Base-by-base conservation (phyloP, 2,329 filamentous ascomycete genomes). In the Cordyceps militaris region DNA sequence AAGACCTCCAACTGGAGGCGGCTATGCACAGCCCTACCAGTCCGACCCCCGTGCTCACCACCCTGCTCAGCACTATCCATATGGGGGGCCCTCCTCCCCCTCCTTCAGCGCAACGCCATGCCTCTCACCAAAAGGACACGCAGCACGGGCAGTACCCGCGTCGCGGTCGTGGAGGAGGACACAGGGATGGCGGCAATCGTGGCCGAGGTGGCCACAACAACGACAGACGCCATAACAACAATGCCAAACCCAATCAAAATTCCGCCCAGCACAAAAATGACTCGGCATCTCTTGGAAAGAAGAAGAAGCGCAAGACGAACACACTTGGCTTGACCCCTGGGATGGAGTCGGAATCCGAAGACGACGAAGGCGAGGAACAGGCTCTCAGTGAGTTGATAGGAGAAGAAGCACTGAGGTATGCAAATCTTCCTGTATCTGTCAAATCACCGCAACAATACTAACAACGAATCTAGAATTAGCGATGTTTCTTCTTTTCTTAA, bases 401-500 rank as follows among this genome's bases (percentile, higher is more conserved):
- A 55, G 70, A 75, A 52, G 81, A 84, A 65, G 76, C 76, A 53
- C 74, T 81, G 44, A 75, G 80, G 76, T 84, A 77, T 46, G 32
- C 30, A 19, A 16, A 26, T 47, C 9, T 28, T 61, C 43, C 21
- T 26, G 24, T 9, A 6, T 32, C 19, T 34, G 9, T 28, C 40
- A 21, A 6, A 4, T 46, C 24, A 28, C 34, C 24, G 11, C 28
- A 7, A 8, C 16, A 19, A 38, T 26, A 56, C 62, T 63, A 61
- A 66, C 36, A 9, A 16, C n/a, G 16, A 26, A 3, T 30, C 4
- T 56, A 84, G 80, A 58, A 76, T 82, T 16, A 82, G 82, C 59
- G 91, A 97, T 66, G 79, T 97, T 57, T 81, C 84, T 24, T 82
- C 84, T 7, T 97, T 91, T 84, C 83, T 95, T 61, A 84, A 84